phyloP scores from a whole-genome alignment of 495 filamentous ascomycete species.

The Neurospora tetrasperma region DNA sequence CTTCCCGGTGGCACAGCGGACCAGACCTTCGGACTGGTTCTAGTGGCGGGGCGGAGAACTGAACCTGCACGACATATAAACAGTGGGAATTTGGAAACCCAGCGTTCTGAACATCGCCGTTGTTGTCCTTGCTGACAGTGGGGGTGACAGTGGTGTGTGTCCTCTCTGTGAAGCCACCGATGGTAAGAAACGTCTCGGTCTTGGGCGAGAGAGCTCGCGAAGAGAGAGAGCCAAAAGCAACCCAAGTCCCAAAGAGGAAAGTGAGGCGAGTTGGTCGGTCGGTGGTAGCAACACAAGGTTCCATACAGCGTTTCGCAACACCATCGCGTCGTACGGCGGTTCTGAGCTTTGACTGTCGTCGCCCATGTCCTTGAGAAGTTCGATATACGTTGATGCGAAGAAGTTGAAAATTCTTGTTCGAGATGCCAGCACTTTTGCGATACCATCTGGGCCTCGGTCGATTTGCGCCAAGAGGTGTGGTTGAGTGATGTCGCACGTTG shows the following conservation, averaged over 20 bases:
- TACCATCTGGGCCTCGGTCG: background rate
- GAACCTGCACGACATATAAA: background rate
- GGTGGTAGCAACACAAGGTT: background rate
- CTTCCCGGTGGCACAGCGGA: background rate
- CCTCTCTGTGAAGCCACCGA: background rate
- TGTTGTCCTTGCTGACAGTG: background rate
- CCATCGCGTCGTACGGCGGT: background rate
- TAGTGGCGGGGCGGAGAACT: background rate
- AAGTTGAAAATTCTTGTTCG: background rate
- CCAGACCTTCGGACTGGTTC: background rate
- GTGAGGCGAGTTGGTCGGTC: background rate
- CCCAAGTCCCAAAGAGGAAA: background rate
- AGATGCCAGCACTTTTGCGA: background rate
- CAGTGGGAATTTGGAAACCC: background rate
- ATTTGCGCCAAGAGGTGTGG: background rate
- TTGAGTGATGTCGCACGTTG: background rate
- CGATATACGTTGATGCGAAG: background rate
- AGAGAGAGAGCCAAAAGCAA: background rate
- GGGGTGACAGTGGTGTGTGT: background rate
- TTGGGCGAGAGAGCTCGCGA: background rate
- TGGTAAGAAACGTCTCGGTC: background rate
- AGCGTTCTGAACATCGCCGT: background rate
- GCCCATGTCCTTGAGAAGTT: background rate
- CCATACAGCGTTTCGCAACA: background rate
- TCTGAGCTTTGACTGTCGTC: background rate